Percentiles rank a stretch among this genome's conserved stretches.
Conservation (phyloP, 495 filamentous ascomycete species). For the Annulohypoxylon stygium region DNA sequence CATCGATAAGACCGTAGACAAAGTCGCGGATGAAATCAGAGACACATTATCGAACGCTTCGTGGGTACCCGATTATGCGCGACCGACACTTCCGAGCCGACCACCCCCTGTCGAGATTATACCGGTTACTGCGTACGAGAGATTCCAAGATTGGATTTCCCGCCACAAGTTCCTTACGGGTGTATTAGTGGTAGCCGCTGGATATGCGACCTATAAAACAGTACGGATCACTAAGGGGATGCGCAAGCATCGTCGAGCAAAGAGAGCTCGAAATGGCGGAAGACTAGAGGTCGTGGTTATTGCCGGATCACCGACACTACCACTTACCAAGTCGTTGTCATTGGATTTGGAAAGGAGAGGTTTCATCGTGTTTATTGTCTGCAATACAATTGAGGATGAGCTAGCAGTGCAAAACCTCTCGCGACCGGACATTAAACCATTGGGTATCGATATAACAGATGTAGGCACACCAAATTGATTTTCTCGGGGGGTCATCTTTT, state of each 20-base stretch:
- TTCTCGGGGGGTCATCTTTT: not conserved
- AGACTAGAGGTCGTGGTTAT: slow-evolving; percentile 91
- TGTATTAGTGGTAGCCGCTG: slow-evolving; percentile 74
- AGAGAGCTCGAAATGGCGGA: slow-evolving; percentile 83
- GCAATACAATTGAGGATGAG: slow-evolving; percentile 84
- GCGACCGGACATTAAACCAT: slow-evolving; percentile 80
- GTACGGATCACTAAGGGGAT: slow-evolving; percentile 71
- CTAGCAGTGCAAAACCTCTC: slow-evolving; percentile 78
- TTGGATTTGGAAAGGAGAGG: slow-evolving; percentile 90
- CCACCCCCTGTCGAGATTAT: slow-evolving; percentile 56
- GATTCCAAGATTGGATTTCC: slow-evolving; percentile 70
- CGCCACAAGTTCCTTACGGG: slow-evolving; percentile 77
- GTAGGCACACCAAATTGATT: slow-evolving; percentile 56
- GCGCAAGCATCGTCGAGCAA: slow-evolving; percentile 78
- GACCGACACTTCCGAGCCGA: slow-evolving; percentile 68
- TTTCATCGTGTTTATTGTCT: slow-evolving; percentile 92
- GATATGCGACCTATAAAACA: slow-evolving; percentile 74
- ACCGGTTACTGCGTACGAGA: slow-evolving; percentile 54
- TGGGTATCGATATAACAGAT: slow-evolving; percentile 86
- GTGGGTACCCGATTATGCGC: slow-evolving; percentile 78
- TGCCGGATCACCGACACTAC: slow-evolving; percentile 83
- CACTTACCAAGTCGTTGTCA: slow-evolving; percentile 82
- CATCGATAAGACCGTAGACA: slow-evolving; percentile 81
- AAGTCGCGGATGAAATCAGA: slow-evolving; percentile 71
- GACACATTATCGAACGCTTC: slow-evolving; percentile 71